phyloP scores from a whole-genome alignment of 768 basidiomycete species.

The Serendipita sp. region DNA sequence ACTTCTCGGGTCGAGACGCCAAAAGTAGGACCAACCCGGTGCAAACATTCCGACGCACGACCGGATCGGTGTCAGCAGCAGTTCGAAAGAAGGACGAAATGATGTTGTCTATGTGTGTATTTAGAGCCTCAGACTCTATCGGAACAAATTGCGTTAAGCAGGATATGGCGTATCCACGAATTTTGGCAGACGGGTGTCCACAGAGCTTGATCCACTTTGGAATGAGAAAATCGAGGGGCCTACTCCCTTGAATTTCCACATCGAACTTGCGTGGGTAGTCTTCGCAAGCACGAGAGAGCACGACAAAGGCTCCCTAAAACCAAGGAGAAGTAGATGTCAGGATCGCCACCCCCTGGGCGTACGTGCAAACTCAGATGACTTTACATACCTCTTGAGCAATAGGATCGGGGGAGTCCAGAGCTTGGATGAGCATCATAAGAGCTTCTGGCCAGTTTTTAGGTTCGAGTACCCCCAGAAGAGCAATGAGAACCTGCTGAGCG shows the following conservation, averaged over 20 bases:
- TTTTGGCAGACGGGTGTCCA: slow-evolving; percentile 72
- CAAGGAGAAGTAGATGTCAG: slow-evolving; percentile 11
- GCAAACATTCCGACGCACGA: slow-evolving; percentile 89
- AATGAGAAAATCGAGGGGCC: slow-evolving; percentile 91
- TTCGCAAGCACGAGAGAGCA: slow-evolving; percentile 89
- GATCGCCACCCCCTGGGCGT: slow-evolving; percentile 15
- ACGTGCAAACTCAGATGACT: neutral
- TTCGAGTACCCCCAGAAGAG: slow-evolving; percentile 75
- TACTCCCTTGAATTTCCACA: slow-evolving; percentile 81
- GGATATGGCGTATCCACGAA: slow-evolving; percentile 87
- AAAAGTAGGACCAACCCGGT: slow-evolving; percentile 88
- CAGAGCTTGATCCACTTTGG: slow-evolving; percentile 85
- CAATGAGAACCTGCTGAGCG: slow-evolving; percentile 82
- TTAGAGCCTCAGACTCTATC: slow-evolving; percentile 72
- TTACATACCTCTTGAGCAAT: slow-evolving; percentile 71
- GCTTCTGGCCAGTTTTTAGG: slow-evolving; percentile 94
- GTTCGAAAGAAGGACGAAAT: slow-evolving; percentile 88
- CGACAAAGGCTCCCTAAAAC: slow-evolving; percentile 74
- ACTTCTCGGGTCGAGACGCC: slow-evolving; percentile 84
- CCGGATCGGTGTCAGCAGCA: slow-evolving; percentile 86
- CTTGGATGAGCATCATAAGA: slow-evolving; percentile 64
- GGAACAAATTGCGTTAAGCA: slow-evolving; percentile 89
- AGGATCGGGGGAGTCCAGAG: slow-evolving; percentile 59
- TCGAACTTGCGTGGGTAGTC: slow-evolving; percentile 94
- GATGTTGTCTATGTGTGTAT: slow-evolving; percentile 82